Conservation (phyloP, 495 filamentous ascomycete genomes). For the Xylaria longipes region DNA sequence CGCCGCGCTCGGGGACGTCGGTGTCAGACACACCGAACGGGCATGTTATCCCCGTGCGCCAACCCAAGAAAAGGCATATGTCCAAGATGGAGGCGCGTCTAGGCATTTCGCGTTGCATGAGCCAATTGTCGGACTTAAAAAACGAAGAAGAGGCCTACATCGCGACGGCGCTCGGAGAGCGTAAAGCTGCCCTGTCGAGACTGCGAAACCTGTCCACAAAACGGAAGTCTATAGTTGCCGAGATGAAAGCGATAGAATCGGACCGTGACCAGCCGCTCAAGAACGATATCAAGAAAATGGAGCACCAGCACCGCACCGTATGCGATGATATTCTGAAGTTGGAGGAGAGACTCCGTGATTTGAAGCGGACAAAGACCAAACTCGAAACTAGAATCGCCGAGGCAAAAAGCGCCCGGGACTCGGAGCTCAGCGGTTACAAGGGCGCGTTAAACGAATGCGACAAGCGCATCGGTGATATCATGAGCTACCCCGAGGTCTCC, state of each 20-base stretch:
- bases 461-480: constrained; percentile 49
- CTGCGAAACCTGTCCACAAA: constrained; percentile 67
- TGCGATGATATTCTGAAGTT: constrained; percentile 65
- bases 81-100: constrained; percentile 71
- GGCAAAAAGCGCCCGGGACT: constrained; percentile 64
- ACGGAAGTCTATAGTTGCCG: constrained; percentile 49
- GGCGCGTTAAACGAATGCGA: constrained; percentile 53
- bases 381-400: constrained; percentile 67
- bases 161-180: constrained; percentile 58
- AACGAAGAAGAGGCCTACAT: constrained; percentile 72
- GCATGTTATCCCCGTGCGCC: constrained; percentile 66
- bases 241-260: constrained; percentile 47
- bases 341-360: constrained; percentile 66
- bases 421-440: constrained; percentile 57
- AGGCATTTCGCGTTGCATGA: constrained; percentile 74
- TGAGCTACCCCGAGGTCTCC: constrained; percentile 57
- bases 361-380: constrained; percentile 68
- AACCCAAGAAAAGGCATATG: constrained; percentile 62
- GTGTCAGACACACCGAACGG: constrained; percentile 31
- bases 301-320: constrained; percentile 59
- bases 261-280: constrained; percentile 46
- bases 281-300: constrained; percentile 47
- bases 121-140: constrained; percentile 73
- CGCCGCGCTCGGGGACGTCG: constrained; percentile 33
- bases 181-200: constrained; percentile 63